Evolutionary conservation across 148 eudicot species (phyloP), one percentile per base, ranked within the genome.

Genomic region (Vaccinium vitisidaea): DNA sequence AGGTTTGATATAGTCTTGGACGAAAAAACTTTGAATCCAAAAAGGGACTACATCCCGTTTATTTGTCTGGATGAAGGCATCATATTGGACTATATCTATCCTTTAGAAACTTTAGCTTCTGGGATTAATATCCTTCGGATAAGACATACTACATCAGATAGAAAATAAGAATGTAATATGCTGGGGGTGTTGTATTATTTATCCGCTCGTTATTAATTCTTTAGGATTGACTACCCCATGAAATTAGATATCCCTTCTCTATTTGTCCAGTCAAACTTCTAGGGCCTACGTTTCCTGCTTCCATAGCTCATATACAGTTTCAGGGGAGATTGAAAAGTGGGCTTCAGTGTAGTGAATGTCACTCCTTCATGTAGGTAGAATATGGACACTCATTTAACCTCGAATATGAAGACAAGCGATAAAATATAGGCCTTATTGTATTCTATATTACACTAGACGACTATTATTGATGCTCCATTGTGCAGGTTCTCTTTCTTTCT

Each of bases 401-500:
- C 53, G 80, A 77, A 65, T 81, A 46, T 81, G 43, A 43, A 52
- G 27, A 23, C 30, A 65, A 23, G 25, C 1, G 15, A 4, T 65
- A 52, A 52, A 52, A 4, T 21, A 32, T 21, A 70, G 63, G 39
- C 53, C 25, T 2, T 21, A 32, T 10, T 11, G 23, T 49, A 13
- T 27, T 54, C 13, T 21, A 3, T 73, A 9, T 32, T 25, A 71
- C 69, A 27, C 30, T 54, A 23, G 52, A 54, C 56, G 39, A 70
- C 81, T 52, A 12, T 32, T 30, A 16, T 49, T 80, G 71, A 55
- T 18, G 30, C 71, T 80, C 27, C 39, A 65, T 83, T 70, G 85
- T 79, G 85, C 92, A 94, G 98, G 94, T 95, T 79, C 84, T 86
- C 36, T 50, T 85, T 80, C 90, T 95, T 71, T 90, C 98, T 81